Evolutionary conservation across 2,329 filamentous ascomycete genomes (phyloP).

Genomic region (Teratosphaeria destructans): DNA sequence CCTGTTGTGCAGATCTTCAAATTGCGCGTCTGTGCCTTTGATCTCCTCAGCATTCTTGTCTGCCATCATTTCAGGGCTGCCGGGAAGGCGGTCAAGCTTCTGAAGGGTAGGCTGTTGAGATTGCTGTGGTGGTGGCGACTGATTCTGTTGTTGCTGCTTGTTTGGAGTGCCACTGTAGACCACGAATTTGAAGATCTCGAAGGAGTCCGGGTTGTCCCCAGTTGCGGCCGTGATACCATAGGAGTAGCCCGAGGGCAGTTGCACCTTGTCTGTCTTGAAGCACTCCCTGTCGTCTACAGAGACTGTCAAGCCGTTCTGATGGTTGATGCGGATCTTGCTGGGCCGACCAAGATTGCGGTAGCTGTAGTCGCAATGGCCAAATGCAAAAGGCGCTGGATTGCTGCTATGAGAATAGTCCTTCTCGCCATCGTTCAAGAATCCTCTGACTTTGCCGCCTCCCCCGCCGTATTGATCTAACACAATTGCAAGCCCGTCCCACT

Average conservation of each 20-base stretch:
- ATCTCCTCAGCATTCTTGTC: conserved; percentile 26
- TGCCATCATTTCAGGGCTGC: conserved; percentile 32
- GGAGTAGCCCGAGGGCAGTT: conserved; percentile 66
- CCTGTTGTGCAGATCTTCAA: conserved; percentile 75
- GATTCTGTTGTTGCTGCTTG: conserved; percentile 19
- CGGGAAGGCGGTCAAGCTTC: conserved; percentile 28
- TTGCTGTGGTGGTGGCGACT: background rate
- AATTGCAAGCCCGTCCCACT: conserved; percentile 83
- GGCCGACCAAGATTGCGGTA: conserved; percentile 88
- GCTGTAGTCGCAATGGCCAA: conserved; percentile 81
- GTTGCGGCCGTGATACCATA: conserved; percentile 83
- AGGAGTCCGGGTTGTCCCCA: conserved; percentile 85
- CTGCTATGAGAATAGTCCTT: conserved; percentile 67
- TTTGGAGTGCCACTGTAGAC: conserved; percentile 40
- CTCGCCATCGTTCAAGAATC: conserved; percentile 85
- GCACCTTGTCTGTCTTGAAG: conserved; percentile 71
- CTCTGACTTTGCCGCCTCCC: conserved; percentile 68
- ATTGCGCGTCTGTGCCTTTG: conserved; percentile 48
- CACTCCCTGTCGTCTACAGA: conserved; percentile 69
- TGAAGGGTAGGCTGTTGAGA: conserved; percentile 7
- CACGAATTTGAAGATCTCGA: conserved; percentile 82
- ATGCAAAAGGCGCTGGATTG: conserved; percentile 74
- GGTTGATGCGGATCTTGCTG: conserved; percentile 67
- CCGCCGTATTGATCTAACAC: conserved; percentile 78
- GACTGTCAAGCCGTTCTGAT: conserved; percentile 59